Evolutionary conservation across 441 rosid genomes (phyloP).

Genomic region (Lepidium campestre): DNA sequence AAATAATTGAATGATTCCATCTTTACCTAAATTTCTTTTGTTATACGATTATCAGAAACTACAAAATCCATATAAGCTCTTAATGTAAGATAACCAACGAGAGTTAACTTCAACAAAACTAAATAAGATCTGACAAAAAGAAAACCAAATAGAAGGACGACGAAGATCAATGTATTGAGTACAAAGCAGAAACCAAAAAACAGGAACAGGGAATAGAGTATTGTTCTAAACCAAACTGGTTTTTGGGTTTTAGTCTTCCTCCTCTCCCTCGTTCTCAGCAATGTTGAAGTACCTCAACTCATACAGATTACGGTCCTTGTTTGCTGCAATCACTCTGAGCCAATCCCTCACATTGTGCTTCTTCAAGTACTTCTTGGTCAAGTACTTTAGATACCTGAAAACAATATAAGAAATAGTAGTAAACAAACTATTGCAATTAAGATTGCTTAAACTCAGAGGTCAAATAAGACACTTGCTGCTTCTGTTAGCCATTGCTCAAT

Average conservation of each 20-base stretch:
- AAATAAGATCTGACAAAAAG: constrained; percentile 2
- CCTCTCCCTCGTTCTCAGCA: constrained; percentile 79
- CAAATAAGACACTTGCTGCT: not conserved
- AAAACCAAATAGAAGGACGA: not conserved
- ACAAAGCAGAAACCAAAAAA: constrained; percentile 1
- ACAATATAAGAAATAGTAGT: not conserved
- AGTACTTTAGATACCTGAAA: constrained; percentile 53
- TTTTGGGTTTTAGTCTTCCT: constrained; percentile 45
- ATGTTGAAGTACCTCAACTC: constrained; percentile 86
- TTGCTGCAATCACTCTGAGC: constrained; percentile 68
- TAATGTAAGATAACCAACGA: not conserved
- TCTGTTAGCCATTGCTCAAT: not conserved
- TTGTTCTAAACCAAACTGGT: not conserved
- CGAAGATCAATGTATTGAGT: constrained; percentile 6
- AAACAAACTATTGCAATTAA: not conserved
- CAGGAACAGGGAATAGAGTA: not conserved
- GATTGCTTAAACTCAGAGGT: not conserved
- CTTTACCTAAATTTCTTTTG: not conserved
- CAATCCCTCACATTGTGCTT: constrained; percentile 73
- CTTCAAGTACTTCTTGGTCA: constrained; percentile 69
- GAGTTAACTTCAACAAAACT: constrained; percentile 13
- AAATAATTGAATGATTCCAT: not conserved
- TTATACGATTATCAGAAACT: not conserved
- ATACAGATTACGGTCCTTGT: constrained; percentile 52
- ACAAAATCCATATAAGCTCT: not conserved